Base-by-base conservation (phyloP, 2,329 filamentous ascomycete species). In the Zasmidium citrigriseum region DNA sequence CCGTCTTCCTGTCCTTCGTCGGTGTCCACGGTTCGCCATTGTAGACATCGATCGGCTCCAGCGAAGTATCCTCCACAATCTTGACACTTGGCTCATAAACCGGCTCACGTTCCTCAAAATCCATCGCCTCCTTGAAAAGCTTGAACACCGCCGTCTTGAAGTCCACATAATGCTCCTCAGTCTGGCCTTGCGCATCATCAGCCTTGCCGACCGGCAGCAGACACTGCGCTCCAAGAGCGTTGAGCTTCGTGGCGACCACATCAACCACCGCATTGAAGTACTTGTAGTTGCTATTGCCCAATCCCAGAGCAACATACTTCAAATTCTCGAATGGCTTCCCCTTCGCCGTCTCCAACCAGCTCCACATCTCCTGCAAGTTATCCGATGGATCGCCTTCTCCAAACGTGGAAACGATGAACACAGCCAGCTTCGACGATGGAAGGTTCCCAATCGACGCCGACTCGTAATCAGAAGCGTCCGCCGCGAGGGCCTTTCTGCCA, bases 381-480 rank as follows among this genome's bases (percentile, higher is more conserved):
- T 83, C n/a, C 80, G 64, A 67, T 12, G 68, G 69, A 25, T 70
- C 68, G 1, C 67, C 69, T 27, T 71, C 69, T 18, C 69, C 69
- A 41, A 67, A 71, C 1, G 68, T 70, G 16, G 68, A 70, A 5
- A 67, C 58, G n/a, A 70, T 54, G 57, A 70, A 67, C 14, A 70
- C 50, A 4, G 63, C 63, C n/a, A 69, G 21, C 46, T 67, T 67
- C 23, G 56, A 38, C 11, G 16, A 16, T 23, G 54, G 54, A 23
- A 57, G 46, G 4, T 57, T 54, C 18, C 47, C 52, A 18, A 66
- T 57, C 2, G 57, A 58, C 2, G 59, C 57, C 4, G 63, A 46
- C 50, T 82, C 79, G 55, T 77, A 82, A 56, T 83, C 80, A 4
- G 75, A 77, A 2, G 81, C 68, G 56, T 82, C 79, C 4, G 77